These are phyloP conservation scores for Fusarium chuoi DNA, from an alignment of 2,329 filamentous ascomycete genomes.

Conservation along the genomic window DNA sequence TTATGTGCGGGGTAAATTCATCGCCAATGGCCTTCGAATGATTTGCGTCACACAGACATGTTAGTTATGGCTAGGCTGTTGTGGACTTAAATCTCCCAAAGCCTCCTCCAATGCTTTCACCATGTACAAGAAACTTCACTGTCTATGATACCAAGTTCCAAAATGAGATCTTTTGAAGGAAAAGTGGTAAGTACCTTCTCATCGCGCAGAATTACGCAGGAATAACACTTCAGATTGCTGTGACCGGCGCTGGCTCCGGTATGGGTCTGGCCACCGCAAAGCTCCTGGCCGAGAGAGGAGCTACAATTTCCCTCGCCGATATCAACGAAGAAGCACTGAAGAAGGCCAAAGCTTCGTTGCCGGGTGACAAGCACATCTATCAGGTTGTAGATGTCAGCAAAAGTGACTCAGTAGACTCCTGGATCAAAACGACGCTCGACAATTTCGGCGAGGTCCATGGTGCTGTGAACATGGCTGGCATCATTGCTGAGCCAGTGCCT, in stretches of 20 bases:
- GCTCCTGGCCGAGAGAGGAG: conserved; percentile 28
- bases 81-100: neutral
- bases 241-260: conserved; percentile 35
- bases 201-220: accelerated
- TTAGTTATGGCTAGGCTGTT: too few relatives aligned
- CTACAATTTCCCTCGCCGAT: conserved; percentile 36
- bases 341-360: neutral
- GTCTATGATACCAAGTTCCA: accelerated
- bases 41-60: neutral
- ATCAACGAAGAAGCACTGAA: conserved; percentile 26
- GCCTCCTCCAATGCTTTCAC: neutral
- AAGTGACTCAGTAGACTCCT: conserved; percentile 27
- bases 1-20: neutral
- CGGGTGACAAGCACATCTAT: neutral
- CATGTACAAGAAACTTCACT: too few relatives aligned
- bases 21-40: neutral
- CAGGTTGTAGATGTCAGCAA: conserved; percentile 26
- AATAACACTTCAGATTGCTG: conserved; percentile 14
- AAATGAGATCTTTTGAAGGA: neutral
- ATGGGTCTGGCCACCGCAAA: conserved; percentile 39
- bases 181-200: neutral
- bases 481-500: conserved; percentile 9
- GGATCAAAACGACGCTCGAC: conserved; percentile 47
- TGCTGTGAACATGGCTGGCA: conserved; percentile 54
- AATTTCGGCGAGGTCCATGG: conserved; percentile 53